Base-by-base conservation (phyloP, 192 early-diverging fungal genomes). In the Dissophora globulifera region DNA sequence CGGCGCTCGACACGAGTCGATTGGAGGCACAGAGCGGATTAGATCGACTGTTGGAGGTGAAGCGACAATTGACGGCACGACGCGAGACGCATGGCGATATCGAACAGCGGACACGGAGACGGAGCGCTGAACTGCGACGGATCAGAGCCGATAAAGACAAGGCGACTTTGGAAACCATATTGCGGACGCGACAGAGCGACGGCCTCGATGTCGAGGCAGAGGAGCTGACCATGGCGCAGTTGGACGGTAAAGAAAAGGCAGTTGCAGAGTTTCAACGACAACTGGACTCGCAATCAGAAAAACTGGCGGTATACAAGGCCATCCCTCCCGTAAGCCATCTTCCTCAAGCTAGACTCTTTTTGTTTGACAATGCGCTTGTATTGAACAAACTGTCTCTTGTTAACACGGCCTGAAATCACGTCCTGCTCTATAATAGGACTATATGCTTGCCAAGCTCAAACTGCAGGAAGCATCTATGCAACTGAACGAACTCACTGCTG, bases 321-420 rank as follows among this genome's bases (percentile, higher is more conserved):
- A 65, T 75, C 13, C 70, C 70, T 40, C 70, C 70, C 20, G 70
- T 75, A 75, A 51, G 50, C n/a, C n/a, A n/a, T n/a, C n/a, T n/a
- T n/a, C n/a, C n/a, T n/a, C n/a, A n/a, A n/a, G n/a, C n/a, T n/a
- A n/a, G n/a, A n/a, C n/a, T n/a, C n/a, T n/a, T n/a, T n/a, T n/a
- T 29, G 13, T 42, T 49, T 38, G 20, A 3, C 50, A 19, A 38
- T 17, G 8, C n/a, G n/a, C n/a, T 55, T 7, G 19, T 12, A 29
- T 10, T 27, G 12, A 45, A 43, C 38, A 17, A 45, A 45, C 22
- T 58, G 19, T 16, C n/a, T n/a, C n/a, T n/a, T n/a, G n/a, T 45
- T 43, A 20, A 8, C 38, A 22, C 46, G 22, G 19, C 15, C 46
- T 9, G 46, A 48, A 2, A 19, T 40, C 10, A 9, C n/a, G 13